Evolutionary conservation across 106 monocot species (phyloP).

Genomic region (Posidonia australis): DNA sequence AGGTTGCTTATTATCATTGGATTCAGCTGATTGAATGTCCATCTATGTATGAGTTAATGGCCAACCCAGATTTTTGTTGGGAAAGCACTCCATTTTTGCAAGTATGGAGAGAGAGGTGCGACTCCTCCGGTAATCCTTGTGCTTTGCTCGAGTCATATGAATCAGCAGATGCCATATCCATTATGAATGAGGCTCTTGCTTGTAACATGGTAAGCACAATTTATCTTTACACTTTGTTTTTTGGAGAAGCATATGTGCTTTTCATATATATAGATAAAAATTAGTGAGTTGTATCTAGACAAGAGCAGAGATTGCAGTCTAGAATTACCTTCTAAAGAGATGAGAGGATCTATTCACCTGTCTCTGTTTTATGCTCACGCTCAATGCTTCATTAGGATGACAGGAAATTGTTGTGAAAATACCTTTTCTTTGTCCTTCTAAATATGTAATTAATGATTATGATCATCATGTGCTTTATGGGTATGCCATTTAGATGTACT

Average conservation of each 20-base stretch:
- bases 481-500: too few species aligned
- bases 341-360: too few species aligned
- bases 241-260: not conserved
- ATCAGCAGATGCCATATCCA: slow-evolving; percentile 34
- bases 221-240: not conserved
- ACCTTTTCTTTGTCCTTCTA: too few species aligned
- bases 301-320: too few species aligned
- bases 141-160: slow-evolving; percentile 67
- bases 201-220: slow-evolving; percentile 44
- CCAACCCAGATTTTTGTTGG: slow-evolving; percentile 57
- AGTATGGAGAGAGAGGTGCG: slow-evolving; percentile 66
- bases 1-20: not conserved
- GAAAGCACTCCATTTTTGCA: slow-evolving; percentile 59
- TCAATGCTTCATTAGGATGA: too few species aligned
- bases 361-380: too few species aligned
- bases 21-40: slow-evolving; percentile 95
- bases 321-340: too few species aligned
- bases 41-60: slow-evolving; percentile 94
- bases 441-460: too few species aligned
- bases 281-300: too few species aligned
- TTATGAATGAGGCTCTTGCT: slow-evolving; percentile 75
- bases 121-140: slow-evolving; percentile 23
- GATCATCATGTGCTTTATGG: too few species aligned
- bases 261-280: not conserved
- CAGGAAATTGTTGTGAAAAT: too few species aligned